phyloP scores from a whole-genome alignment of 495 filamentous ascomycete genomes.

The Staphylotrichum longicolle region DNA sequence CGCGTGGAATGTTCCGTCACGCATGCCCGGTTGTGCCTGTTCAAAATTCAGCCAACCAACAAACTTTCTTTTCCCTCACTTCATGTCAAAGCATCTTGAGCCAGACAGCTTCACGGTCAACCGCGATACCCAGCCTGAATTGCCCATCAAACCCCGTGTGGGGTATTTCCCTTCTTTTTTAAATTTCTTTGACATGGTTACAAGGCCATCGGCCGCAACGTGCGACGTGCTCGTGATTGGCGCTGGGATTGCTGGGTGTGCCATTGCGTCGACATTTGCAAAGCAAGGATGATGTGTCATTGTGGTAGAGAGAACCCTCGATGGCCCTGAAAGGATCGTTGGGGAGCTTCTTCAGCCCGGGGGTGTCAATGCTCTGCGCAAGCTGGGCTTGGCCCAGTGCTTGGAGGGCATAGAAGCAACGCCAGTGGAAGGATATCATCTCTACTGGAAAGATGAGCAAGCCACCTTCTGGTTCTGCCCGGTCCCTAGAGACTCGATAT shows the following conservation, averaged over 20 bases:
- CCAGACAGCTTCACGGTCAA: too few relatives aligned
- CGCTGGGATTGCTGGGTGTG: slow-evolving; percentile 72
- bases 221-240: slow-evolving; percentile 73
- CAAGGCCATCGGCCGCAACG: too few relatives aligned
- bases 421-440: slow-evolving; percentile 67
- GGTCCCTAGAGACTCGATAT: not conserved
- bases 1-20: too few relatives aligned
- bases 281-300: slow-evolving; percentile 75
- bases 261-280: slow-evolving; percentile 64
- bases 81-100: too few relatives aligned
- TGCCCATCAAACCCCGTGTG: too few relatives aligned
- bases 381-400: slow-evolving; percentile 67
- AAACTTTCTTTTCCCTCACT: too few relatives aligned
- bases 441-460: slow-evolving; percentile 66
- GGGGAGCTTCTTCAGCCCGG: slow-evolving; percentile 83
- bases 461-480: slow-evolving; percentile 61
- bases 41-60: too few relatives aligned
- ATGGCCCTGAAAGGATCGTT: slow-evolving; percentile 85
- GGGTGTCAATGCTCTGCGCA: slow-evolving; percentile 68
- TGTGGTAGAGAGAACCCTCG: slow-evolving; percentile 68
- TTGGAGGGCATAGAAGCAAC: slow-evolving; percentile 78
- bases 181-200: too few relatives aligned
- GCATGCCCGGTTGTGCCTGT: too few relatives aligned
- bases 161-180: too few relatives aligned
- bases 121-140: too few relatives aligned